phyloP scores from a whole-genome alignment of 441 rosid genomes.

The Capsella rubella region DNA sequence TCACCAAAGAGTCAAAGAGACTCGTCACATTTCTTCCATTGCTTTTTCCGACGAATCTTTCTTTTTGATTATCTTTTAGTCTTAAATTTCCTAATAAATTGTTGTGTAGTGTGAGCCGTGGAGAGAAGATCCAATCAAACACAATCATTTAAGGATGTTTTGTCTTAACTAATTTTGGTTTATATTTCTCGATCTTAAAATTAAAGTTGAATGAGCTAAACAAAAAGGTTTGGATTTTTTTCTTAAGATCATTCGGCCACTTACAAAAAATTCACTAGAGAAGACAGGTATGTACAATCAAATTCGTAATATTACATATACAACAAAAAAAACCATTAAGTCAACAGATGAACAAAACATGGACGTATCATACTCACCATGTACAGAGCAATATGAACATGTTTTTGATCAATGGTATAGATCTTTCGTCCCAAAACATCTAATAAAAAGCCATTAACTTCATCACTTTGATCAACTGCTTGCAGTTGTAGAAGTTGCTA shows the following conservation, averaged over 20 bases:
- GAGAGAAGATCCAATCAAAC: too few relatives aligned
- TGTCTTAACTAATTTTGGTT: too few relatives aligned
- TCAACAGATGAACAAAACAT: slow-evolving; percentile 34
- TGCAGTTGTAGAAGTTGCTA: slow-evolving; percentile 55
- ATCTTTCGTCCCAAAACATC: slow-evolving; percentile 1
- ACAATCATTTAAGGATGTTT: too few relatives aligned
- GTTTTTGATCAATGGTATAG: slow-evolving; percentile 6
- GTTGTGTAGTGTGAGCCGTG: too few relatives aligned
- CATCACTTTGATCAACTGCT: slow-evolving; percentile 40
- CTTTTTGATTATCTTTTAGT: too few relatives aligned
- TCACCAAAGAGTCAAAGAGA: slow-evolving; percentile 32
- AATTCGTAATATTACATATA: slow-evolving; percentile 25
- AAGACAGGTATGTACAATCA: slow-evolving; percentile 24
- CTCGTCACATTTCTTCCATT: too few relatives aligned
- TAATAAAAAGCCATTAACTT: background rate
- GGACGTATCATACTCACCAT: slow-evolving; percentile 26
- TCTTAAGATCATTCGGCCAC: slow-evolving; percentile 2
- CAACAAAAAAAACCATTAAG: slow-evolving; percentile 8
- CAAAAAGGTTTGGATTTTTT: background rate
- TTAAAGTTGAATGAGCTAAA: too few relatives aligned
- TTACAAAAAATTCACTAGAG: slow-evolving; percentile 22
- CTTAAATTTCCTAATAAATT: too few relatives aligned
- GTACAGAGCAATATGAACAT: slow-evolving; percentile 30
- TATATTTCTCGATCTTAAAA: too few relatives aligned
- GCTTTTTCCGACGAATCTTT: slow-evolving; percentile 7